Evolutionary conservation across 345 rosid genomes (phyloP), one percentile per base, ranked within the genome.

Genomic region (Geranium brycei): DNA sequence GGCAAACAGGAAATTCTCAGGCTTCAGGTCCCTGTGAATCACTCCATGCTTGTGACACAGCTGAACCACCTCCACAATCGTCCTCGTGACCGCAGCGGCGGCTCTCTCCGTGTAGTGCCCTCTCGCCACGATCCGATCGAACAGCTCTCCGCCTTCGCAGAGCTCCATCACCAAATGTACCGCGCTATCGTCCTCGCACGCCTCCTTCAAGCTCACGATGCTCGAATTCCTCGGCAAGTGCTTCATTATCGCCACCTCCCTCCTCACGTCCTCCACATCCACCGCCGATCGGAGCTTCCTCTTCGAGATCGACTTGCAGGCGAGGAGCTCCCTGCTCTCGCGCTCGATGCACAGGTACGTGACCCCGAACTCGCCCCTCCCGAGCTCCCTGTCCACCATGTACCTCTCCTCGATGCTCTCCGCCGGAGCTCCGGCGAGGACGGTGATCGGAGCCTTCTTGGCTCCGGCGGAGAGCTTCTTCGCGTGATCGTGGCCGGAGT

Each of bases 131-230:
- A 95, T 95, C 88, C 99, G 88, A 83, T 95, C 99, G 69, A 95
- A 95, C 63, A 95, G 83, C 70, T 95, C 99, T 15, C 99, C 99
- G 11, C 99, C 99, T 73, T 95, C 99, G 40, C 99, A 95, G n/a
- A 95, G 77, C 87, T 95, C 99, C 99, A 95, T 95, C 63, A 92
- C 97, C 78, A 92, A 80, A 83, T 95, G 97, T 72, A 95, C 99
- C 11, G 99, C 99, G 74, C 75, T 83, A 61, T 95, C 96, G 60
- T 95, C 99, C 82, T 95, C 99, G 65, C 92, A 88, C 4, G 99
- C 96, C 70, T 95, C 99, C 70, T 84, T 88, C 73, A 95, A 71
- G 77, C 78, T 84, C 69, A 95, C 99, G 30, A 95, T 91, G 66
- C 95, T 95, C 38, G 99, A 80, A 72, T 79, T 83, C 81, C 74